phyloP scores from a whole-genome alignment of 306 rosid genomes.

The Astragalus glycyphyllos region DNA sequence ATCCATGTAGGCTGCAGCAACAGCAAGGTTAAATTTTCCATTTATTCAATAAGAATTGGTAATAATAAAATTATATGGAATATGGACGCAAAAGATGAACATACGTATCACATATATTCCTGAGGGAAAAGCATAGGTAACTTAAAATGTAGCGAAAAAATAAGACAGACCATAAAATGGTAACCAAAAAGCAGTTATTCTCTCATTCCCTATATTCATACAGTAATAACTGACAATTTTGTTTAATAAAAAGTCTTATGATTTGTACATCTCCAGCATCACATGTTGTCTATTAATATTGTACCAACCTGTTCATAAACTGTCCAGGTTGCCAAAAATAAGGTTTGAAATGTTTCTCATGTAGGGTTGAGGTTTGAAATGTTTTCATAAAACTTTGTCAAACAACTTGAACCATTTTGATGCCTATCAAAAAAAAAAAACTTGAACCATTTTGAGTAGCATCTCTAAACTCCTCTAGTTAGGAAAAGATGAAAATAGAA shows the following conservation, averaged over 20 bases:
- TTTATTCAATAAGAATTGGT: constrained; percentile 36
- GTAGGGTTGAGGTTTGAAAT: constrained; percentile 7
- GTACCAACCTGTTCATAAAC: background rate
- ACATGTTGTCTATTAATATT: constrained; percentile 26
- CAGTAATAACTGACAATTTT: constrained; percentile 7
- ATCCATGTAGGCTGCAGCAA: constrained; percentile 78
- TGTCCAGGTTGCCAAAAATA: constrained; percentile 12
- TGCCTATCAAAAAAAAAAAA: too few species aligned
- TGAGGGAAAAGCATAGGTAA: background rate
- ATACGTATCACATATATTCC: background rate
- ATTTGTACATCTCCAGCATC: constrained; percentile 2
- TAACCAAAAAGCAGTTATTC: too few species aligned
- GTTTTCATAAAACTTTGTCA: background rate
- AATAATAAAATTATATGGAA: constrained; percentile 23
- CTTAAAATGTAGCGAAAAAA: constrained; percentile 9
- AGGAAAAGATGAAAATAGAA: constrained; percentile 32
- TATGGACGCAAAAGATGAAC: constrained; percentile 9
- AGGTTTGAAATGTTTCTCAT: background rate
- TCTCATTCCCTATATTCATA: constrained; percentile 15
- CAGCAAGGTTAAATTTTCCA: constrained; percentile 36
- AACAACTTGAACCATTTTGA: constrained; percentile 12
- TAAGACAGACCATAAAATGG: constrained; percentile 1
- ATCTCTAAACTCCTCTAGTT: constrained; percentile 2
- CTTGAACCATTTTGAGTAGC: constrained; percentile 2
- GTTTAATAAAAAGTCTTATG: background rate